Evolutionary conservation across 2,329 filamentous ascomycete species (phyloP), one percentile per base, ranked within the genome.

Genomic region (Fusarium sp.): DNA sequence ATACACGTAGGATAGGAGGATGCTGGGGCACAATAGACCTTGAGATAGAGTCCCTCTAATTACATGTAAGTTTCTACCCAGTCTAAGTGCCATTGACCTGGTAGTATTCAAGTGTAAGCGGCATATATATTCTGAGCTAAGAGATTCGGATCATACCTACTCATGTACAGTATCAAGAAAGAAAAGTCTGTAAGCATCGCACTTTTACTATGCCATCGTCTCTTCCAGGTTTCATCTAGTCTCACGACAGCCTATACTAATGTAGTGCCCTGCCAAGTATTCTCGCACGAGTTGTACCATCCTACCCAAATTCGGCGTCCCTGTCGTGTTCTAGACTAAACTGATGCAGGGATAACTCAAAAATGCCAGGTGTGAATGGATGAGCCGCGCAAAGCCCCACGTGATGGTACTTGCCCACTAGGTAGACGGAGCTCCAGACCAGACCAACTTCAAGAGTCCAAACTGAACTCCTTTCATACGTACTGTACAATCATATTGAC

Each of bases 371-470:
- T 41, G 45, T 48, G 60, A 71, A 68, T 54, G 57, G 57, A 67
- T 67, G 60, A 71, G 63, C 64, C 55, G 63, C 63, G 43, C 53
- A 69, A 46, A 42, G 55, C 68, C 70, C 70, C 73, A 75, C 73
- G 73, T 75, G 73, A 75, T 74, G 49, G 49, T 30, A 70, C 59
- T 63, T 67, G 58, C 49, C 58, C 60, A 63, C 59, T 43, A 32
- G 49, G 41, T 43, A 32, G 49, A 51, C 49, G 9, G 30, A 71
- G 68, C 55, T 66, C 43, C 41, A 58, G 60, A 47, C 43, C 41
- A 58, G 58, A 49, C 55, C 59, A 41, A 51, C 32, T 51, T 73
- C 68, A 43, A 61, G 66, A 58, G 46, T 54, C 42, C 40, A 41
- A 28, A 18, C 46, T 50, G 45, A 62, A 66, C 64, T 73, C 68